phyloP scores from a whole-genome alignment of 805 yeast species.

The Spathaspora girioi region DNA sequence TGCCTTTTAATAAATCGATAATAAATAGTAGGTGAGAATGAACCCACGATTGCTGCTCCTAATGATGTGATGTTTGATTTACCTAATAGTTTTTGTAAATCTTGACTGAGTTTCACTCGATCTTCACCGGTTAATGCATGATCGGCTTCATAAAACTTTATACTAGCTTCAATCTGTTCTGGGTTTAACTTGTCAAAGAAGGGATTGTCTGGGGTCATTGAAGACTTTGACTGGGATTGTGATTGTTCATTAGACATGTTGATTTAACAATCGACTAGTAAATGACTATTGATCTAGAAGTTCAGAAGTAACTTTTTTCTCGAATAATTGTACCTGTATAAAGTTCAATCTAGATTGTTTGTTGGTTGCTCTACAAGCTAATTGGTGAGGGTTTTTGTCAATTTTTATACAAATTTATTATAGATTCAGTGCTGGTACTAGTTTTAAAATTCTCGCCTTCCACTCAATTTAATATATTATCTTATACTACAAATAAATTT shows the following conservation, averaged over 20 bases:
- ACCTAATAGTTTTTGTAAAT: constrained; percentile 22
- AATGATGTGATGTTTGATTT: constrained; percentile 23
- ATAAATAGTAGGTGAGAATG: constrained; percentile 29
- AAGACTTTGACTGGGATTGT: neutral
- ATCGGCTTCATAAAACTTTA: constrained; percentile 40
- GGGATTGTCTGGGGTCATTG: neutral
- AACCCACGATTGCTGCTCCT: constrained; percentile 22
- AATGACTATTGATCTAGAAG: too few species aligned
- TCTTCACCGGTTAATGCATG: constrained; percentile 27
- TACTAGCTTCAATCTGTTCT: constrained; percentile 34
- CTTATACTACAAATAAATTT: too few species aligned
- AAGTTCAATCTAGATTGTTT: neutral
- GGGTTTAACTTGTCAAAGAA: constrained; percentile 21
- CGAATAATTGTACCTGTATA: neutral
- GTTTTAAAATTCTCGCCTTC: too few species aligned
- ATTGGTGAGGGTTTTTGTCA: too few species aligned
- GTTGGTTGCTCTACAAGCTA: too few species aligned
- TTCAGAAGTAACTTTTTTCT: too few species aligned
- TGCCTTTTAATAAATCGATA: constrained; percentile 9
- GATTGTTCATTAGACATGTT: neutral
- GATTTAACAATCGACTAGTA: too few species aligned
- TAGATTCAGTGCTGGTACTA: too few species aligned
- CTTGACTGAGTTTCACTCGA: constrained; percentile 26
- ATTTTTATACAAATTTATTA: too few species aligned
- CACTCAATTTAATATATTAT: too few species aligned